Conservation (phyloP, 208 protist genomes). For the Leishmania braziliensis region DNA sequence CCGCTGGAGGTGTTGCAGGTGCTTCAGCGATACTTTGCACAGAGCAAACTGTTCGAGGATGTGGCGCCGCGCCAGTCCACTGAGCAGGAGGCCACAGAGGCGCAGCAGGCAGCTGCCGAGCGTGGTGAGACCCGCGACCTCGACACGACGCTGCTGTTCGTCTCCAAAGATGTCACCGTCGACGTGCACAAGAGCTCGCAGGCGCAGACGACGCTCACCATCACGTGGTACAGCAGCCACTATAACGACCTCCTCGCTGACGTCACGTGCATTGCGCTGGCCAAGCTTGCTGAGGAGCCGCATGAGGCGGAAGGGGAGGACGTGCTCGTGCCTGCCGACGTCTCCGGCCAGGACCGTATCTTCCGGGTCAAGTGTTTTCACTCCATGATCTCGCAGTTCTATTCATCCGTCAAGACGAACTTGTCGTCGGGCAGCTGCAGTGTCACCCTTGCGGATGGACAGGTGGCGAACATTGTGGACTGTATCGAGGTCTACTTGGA, state of each 20-base stretch:
- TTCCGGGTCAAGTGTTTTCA: slow-evolving; percentile 93
- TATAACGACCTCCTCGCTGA: slow-evolving; percentile 91
- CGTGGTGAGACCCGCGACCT: slow-evolving; percentile 26
- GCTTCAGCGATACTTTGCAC: slow-evolving; percentile 84
- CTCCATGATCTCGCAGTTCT: slow-evolving; percentile 92
- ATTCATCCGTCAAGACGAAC: slow-evolving; percentile 77
- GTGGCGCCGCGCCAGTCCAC: slow-evolving; percentile 19
- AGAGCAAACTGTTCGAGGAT: slow-evolving; percentile 79
- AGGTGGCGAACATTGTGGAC: slow-evolving; percentile 68
- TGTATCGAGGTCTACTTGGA: slow-evolving; percentile 90
- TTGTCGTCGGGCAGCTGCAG: slow-evolving; percentile 68
- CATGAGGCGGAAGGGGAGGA: slow-evolving; percentile 44
- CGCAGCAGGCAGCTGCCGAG: slow-evolving; percentile 21
- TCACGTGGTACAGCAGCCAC: slow-evolving; percentile 81
- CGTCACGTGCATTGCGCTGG: slow-evolving; percentile 87
- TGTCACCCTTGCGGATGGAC: slow-evolving; percentile 71
- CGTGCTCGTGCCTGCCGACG: slow-evolving; percentile 77
- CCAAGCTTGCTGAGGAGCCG: slow-evolving; percentile 71
- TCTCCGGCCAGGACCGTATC: slow-evolving; percentile 77
- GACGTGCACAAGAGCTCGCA: slow-evolving; percentile 72
- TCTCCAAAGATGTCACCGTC: slow-evolving; percentile 74
- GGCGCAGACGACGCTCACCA: slow-evolving; percentile 84
- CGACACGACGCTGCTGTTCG: slow-evolving; percentile 40
- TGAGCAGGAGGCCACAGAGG: slow-evolving; percentile 23
- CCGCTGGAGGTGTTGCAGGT: slow-evolving; percentile 77